Base-by-base conservation (phyloP, 2,329 filamentous ascomycete genomes). In the Penicillium verrucosum region DNA sequence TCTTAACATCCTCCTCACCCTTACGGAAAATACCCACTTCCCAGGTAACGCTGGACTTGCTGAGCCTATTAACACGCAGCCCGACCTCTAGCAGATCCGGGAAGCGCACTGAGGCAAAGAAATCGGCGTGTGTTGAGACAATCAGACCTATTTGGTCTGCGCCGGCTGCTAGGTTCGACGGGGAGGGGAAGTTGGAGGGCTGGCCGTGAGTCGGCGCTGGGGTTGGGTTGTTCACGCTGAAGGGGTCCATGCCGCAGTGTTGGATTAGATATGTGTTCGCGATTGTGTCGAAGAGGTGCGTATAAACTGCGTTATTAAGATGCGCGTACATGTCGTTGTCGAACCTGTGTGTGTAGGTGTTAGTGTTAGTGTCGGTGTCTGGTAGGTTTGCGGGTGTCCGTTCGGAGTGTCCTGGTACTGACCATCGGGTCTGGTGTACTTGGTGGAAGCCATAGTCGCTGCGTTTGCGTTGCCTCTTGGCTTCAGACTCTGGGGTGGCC, bases 301-400 rank as follows among this genome's bases (percentile, higher is more conserved):
- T 89, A 75, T 96, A 96, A 52, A 94, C 82, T 40, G 87, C 89
- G 71, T 96, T 96, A 77, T 96, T 96, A 81, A 96, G 85, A 72
- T 97, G 93, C 59, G 90, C 83, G 74, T 94, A 96, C 89, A 95
- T 94, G 77, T 96, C 92, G 71, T 96, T 96, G 75, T 96, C 92
- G 72, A 85, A 87, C 90, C 90, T 92, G 59, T 25, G 48, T 18
- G 18, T 18, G 5, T 42, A 16, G 21, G 10, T 45, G 32, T 49
- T 42, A 47, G 41, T 37, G 5, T 51, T 42, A 47, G 41, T 37
- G 5, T 51, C 27, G 12, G n/a, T 47, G 59, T 59, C 30, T 23
- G 18, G 44, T 36, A 16, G 11, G 18, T 11, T 34, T 16, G 32
- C 14, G 43, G 12, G 12, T 23, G n/a, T 14, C 12, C 7, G 11